Conservation (phyloP, 208 protist species). For the Phytomonas sp. region DNA sequence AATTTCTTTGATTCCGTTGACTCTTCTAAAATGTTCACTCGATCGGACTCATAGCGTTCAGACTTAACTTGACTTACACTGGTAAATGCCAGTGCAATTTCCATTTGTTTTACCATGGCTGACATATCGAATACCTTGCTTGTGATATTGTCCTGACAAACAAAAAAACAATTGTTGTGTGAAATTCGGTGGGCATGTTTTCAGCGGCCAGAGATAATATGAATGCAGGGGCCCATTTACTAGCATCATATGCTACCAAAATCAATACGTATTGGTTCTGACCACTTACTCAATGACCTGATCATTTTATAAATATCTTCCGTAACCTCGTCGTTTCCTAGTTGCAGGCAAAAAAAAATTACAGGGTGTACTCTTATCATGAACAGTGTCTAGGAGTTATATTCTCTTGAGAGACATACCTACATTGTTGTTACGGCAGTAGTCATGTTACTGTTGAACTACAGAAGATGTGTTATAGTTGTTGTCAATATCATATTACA, state of each 20-base stretch:
- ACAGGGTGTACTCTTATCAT: neutral
- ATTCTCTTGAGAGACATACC: neutral
- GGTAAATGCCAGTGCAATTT: neutral
- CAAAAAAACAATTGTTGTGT: neutral
- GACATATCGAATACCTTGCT: neutral
- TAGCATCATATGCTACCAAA: neutral
- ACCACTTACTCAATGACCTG: neutral
- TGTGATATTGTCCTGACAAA: neutral
- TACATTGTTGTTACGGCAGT: neutral
- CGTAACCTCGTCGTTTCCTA: neutral
- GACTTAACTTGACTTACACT: neutral
- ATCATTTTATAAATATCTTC: neutral
- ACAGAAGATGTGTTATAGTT: neutral
- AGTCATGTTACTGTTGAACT: neutral
- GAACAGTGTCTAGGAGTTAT: neutral
- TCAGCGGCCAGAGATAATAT: neutral
- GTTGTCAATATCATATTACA: neutral
- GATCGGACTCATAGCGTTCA: neutral
- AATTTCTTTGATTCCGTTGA: neutral
- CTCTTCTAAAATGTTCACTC: neutral
- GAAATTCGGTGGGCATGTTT: neutral
- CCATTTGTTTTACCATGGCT: neutral
- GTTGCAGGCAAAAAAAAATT: neutral
- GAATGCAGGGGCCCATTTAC: neutral
- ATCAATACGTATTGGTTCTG: neutral